Base-by-base conservation (phyloP, 352 stramenopile species). In the Globisporangium cylindrosporum region DNA sequence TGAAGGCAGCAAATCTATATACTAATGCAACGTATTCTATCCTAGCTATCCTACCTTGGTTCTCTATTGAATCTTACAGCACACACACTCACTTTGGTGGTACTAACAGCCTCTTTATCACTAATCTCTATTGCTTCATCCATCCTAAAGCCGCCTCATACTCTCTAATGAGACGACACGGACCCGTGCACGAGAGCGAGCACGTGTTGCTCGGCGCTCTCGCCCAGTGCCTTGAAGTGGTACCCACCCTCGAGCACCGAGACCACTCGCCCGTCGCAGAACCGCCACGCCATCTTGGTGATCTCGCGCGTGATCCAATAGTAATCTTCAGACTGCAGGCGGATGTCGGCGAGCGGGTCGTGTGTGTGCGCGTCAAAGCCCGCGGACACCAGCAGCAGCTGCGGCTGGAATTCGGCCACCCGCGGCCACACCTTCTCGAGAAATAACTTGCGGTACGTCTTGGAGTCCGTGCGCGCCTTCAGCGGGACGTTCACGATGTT, bases 351-450 rank as follows among this genome's bases (percentile, higher is more conserved):
- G 2, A 90, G 41, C 14, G 79, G 79, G 65, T 90, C 81, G 24
- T 80, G 63, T 9, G 59, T 68, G 10, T 84, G 82, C 14, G 76
- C 91, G 68, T 98, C 92, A 76, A 98, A 98, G 9, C 92, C 86
- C 59, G 85, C 84, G 7, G 76, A 93, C 7, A 98, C 61, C 18
- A 98, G 65, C 34, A 98, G 74, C 32, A 98, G 71, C 59, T 97
- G 70, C 1, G 92, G 92, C 34, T 79, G 64, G 66, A 96, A 98
- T 6, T 77, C 73, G 51, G 58, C 25, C 12, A 85, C 71, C 3
- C 76, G 67, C 4, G 79, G 78, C 22, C 70, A 32, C 9, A 88
- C 79, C 1, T 38, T 63, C 1, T 73, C 59, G 7, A 63, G 3
- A 36, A 90, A 88, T 14, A 73, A 53, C 32, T 76, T 56, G 2